Percentiles rank a stretch among this genome's conserved stretches.
Evolutionary conservation across 139 green algal species (phyloP).

Genomic region (Gonium pectorale): DNA sequence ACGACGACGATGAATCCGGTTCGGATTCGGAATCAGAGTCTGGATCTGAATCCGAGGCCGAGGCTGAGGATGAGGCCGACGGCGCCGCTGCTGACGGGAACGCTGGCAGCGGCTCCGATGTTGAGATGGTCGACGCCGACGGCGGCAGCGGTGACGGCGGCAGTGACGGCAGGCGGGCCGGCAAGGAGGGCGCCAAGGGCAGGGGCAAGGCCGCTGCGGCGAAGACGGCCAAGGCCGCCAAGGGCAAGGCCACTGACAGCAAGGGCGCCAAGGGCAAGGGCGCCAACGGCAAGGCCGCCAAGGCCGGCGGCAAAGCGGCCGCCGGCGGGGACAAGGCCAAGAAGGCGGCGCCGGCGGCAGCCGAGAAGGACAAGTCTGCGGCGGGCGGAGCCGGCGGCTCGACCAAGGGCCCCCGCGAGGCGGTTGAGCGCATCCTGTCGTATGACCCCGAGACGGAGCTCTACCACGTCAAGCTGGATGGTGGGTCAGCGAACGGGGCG

Average conservation of each 20-base stretch:
- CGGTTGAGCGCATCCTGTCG: constrained; percentile 48
- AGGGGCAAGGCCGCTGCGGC: not conserved
- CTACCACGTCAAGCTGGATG: constrained; percentile 72
- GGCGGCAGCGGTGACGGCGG: not conserved
- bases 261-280: not conserved
- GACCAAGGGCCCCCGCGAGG: not conserved
- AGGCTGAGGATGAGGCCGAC: too few species aligned
- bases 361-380: not conserved
- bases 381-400: not conserved
- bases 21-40: too few species aligned
- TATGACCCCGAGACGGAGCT: constrained; percentile 36
- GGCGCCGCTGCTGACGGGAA: too few species aligned
- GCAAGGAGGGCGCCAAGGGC: not conserved
- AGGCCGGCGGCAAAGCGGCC: not conserved
- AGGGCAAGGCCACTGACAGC: not conserved
- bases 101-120: too few species aligned
- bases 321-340: not conserved
- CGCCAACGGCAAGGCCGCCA: not conserved
- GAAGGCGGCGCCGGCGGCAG: not conserved
- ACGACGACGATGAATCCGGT: constrained; percentile 17
- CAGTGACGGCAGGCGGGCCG: not conserved
- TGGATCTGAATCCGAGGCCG: too few species aligned
- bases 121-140: too few species aligned
- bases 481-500: too few species aligned
- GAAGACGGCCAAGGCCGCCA: not conserved